Evolutionary conservation across 2,329 filamentous ascomycete genomes (phyloP).

Genomic region (Nigrograna mackinnonii): DNA sequence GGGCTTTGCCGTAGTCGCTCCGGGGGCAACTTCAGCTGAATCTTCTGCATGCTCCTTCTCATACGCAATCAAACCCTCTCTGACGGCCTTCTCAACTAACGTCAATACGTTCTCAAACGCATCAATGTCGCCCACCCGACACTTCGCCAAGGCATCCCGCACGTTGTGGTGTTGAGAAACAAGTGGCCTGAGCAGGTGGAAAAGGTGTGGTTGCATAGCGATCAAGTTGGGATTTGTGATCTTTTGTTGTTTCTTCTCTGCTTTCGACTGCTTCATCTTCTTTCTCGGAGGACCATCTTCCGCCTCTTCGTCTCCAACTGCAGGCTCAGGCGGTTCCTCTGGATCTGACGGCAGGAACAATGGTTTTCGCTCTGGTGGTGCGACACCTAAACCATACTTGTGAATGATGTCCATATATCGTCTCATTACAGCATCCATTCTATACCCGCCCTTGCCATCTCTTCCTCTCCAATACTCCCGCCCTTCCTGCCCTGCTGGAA

Average conservation of each 20-base stretch:
- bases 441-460: slow-evolving; percentile 80
- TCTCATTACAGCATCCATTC: slow-evolving; percentile 84
- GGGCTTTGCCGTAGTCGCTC: background rate
- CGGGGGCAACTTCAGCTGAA: background rate
- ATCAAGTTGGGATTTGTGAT: slow-evolving; percentile 68
- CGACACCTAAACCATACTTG: slow-evolving; percentile 68
- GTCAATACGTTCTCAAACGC: slow-evolving; percentile 76
- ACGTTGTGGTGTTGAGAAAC: slow-evolving; percentile 81
- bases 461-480: slow-evolving; percentile 83
- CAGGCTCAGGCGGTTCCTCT: slow-evolving; percentile 21
- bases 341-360: slow-evolving; percentile 69
- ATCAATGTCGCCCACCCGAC: slow-evolving; percentile 70
- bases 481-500: slow-evolving; percentile 65
- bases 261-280: slow-evolving; percentile 41
- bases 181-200: slow-evolving; percentile 84
- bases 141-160: slow-evolving; percentile 78
- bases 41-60: slow-evolving; percentile 40
- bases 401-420: slow-evolving; percentile 92
- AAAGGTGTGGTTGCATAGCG: slow-evolving; percentile 88
- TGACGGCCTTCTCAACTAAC: slow-evolving; percentile 76
- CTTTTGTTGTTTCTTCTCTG: slow-evolving; percentile 51
- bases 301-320: slow-evolving; percentile 11
- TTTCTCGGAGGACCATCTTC: slow-evolving; percentile 38
- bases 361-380: slow-evolving; percentile 69
- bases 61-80: slow-evolving; percentile 71